phyloP scores from a whole-genome alignment of 768 basidiomycete species.

The Rossbeevera mucosa region DNA sequence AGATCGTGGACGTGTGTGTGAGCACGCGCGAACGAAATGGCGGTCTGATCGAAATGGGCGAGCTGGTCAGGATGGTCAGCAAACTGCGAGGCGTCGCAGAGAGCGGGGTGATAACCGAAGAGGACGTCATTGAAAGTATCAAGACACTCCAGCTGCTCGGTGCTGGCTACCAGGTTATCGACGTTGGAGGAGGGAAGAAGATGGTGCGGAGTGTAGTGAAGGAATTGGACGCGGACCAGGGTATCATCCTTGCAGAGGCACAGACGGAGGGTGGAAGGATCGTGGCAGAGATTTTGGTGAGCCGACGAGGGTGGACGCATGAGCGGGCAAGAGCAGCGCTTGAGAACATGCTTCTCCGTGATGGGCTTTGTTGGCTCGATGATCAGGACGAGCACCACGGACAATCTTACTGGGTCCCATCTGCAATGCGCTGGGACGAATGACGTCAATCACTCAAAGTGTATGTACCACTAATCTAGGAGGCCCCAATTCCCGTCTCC shows the following conservation, averaged over 20 bases:
- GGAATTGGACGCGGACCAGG: conserved; percentile 87
- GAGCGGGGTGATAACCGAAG: conserved; percentile 71
- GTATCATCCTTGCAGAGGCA: conserved; percentile 72
- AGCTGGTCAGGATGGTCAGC: conserved; percentile 74
- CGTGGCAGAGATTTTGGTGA: conserved; percentile 56
- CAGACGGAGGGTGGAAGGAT: conserved; percentile 66
- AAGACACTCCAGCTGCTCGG: conserved; percentile 83
- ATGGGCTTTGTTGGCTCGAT: conserved; percentile 94
- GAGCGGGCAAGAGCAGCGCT: conserved; percentile 74
- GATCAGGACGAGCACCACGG: conserved; percentile 70
- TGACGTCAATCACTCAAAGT: no score
- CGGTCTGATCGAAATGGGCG: conserved; percentile 84
- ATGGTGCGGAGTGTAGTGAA: conserved; percentile 89
- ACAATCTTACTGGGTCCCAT: conserved; percentile 82
- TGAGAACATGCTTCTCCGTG: conserved; percentile 85
- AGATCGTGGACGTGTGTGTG: conserved; percentile 89
- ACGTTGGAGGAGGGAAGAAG: conserved; percentile 61
- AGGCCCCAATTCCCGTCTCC: no score
- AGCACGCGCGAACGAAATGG: conserved; percentile 87
- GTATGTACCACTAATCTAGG: no score
- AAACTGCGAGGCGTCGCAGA: conserved; percentile 69
- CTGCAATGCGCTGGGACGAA: conserved; percentile 81
- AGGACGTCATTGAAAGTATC: conserved; percentile 80
- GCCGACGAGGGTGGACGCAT: conserved; percentile 67
- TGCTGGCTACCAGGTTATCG: conserved; percentile 85